Conservation (phyloP, 257 asterid genomes). For the Cordia subcordata region DNA sequence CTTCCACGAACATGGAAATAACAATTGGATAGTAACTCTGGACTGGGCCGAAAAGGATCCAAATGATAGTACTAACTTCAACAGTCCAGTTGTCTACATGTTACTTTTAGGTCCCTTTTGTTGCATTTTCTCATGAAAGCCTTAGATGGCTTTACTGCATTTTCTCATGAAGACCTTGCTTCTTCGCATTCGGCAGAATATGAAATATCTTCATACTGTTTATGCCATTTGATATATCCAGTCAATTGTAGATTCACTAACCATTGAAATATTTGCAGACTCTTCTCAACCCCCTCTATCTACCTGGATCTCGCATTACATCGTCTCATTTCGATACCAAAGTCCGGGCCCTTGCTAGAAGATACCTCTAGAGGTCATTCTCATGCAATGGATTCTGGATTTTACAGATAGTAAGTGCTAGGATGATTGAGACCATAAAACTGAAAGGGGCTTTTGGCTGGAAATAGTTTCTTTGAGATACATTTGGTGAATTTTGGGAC, state of each 20-base stretch:
- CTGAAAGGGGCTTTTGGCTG: not conserved
- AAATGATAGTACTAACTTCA: no score
- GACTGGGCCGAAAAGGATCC: no score
- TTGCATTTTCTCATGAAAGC: no score
- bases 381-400: not conserved
- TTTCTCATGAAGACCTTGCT: no score
- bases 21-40: no score
- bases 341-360: constrained; percentile 93
- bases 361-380: constrained; percentile 49
- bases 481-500: not conserved
- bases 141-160: not conserved
- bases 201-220: no score
- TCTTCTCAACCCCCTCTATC: constrained; percentile 90
- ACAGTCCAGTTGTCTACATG: no score
- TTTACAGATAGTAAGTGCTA: not conserved
- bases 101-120: no score
- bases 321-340: constrained; percentile 97
- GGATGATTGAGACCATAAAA: no score
- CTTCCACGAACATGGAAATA: no score
- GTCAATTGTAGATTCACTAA: constrained; percentile 8
- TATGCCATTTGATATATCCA: not conserved
- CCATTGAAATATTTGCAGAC: constrained; percentile 46
- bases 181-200: no score
- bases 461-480: not conserved
- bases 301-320: constrained; percentile 91